Percentiles rank a stretch among this genome's conserved stretches.
Evolutionary conservation across 371 early-diverging fungal species (phyloP).

Genomic region (Zychaea mexicana): DNA sequence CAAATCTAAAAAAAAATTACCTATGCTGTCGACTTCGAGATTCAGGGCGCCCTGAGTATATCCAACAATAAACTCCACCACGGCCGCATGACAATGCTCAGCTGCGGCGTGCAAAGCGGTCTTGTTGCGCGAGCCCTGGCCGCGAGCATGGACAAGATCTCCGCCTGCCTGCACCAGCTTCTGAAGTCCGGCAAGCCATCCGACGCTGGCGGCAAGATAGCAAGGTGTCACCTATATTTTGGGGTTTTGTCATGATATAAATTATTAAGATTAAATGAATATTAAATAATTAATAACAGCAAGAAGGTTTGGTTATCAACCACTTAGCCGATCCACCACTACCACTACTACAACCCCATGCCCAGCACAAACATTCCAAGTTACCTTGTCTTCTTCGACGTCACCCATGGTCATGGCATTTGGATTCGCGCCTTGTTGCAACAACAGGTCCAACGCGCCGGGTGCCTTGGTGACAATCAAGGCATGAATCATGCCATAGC

Average conservation of each 20-base stretch:
- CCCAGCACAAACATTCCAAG: no score
- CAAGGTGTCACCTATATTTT: constrained; percentile 42
- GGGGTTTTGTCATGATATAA: no score
- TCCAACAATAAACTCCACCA: constrained; percentile 40
- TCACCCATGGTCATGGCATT: constrained; percentile 37
- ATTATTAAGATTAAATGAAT: neutral
- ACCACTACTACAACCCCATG: neutral
- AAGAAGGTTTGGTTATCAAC: no score
- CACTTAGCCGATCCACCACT: no score
- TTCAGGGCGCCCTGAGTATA: constrained; percentile 44
- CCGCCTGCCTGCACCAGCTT: constrained; percentile 45
- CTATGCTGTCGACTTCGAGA: constrained; percentile 31
- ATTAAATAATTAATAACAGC: no score
- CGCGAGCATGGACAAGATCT: constrained; percentile 42
- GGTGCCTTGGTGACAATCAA: constrained; percentile 39
- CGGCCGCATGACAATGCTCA: constrained; percentile 38
- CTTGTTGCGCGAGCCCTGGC: constrained; percentile 34
- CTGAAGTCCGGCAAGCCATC: constrained; percentile 44
- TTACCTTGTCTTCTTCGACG: constrained; percentile 43
- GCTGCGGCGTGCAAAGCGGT: constrained; percentile 48
- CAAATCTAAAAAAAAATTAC: constrained; percentile 16
- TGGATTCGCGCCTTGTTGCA: constrained; percentile 52
- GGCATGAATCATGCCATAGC: constrained; percentile 53
- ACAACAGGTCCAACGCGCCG: constrained; percentile 31
- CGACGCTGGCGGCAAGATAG: constrained; percentile 46